Base-by-base conservation (phyloP, 2,329 filamentous ascomycete species). In the Chrysoporthe cubensis region DNA sequence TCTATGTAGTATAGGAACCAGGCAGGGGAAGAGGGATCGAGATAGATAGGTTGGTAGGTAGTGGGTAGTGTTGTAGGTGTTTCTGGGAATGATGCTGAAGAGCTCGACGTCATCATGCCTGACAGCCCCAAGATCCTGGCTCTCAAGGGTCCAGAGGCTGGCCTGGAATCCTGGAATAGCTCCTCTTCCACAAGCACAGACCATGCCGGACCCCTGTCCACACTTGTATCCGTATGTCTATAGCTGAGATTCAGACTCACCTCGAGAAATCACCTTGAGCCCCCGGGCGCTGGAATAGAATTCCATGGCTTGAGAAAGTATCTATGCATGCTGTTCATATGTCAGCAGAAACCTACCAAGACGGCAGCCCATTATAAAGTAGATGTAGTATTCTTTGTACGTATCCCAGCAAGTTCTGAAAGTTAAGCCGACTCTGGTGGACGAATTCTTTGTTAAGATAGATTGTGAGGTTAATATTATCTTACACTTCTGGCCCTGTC, bases 51-150 rank as follows among this genome's bases (percentile, higher is more conserved):
- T 13, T 8, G 56, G 56, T 11, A 43, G n/a, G 18, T 9, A 60
- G 11, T 32, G 18, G 9, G 43, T 18, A 11, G 26, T 46, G 26
- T 14, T 37, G 43, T 48, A 34, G 43, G 43, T 40, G 16, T 48
- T 46, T 34, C 16, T 48, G 43, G 26, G 26, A 61, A 61, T 32
- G 59, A 34, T 34, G 42, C 26, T 26, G 57, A 60, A 46, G 43
- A 32, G 26, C 43, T 46, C 59, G 48, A 61, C 59, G 59, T 61
- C 59, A 61, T 61, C 59, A 61, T 61, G 42, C 40, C 43, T 26
- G 43, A 4, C 43, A 61, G 59, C 59, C 37, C 26, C 42, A 18
- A 37, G 43, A 44, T 46, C 42, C 58, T 43, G 46, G 58, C 21
- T 61, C 46, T 6, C 58, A 46, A n/a, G 42, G 57, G 57, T 44